Percentiles rank a stretch among this genome's conserved stretches.
Conservation (phyloP, 331 rosid genomes). For the Rhamnella rubrinervis region DNA sequence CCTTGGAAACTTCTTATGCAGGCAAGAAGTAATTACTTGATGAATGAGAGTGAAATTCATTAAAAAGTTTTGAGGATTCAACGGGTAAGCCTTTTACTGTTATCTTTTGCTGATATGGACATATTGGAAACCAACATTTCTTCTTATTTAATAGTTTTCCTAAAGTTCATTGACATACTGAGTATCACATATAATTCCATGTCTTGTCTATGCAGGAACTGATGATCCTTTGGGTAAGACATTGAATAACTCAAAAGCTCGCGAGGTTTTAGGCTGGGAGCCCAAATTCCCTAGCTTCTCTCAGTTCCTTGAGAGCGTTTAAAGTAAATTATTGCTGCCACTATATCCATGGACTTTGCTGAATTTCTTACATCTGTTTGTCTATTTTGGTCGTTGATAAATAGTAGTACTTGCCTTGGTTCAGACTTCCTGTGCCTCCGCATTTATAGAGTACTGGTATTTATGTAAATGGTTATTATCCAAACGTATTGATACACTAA, state of each 20-base stretch:
- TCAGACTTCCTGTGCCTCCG: not conserved
- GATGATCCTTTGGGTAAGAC: constrained; percentile 79
- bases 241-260: constrained; percentile 75
- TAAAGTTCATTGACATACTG: not conserved
- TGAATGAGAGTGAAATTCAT: constrained; percentile 62
- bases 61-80: constrained; percentile 61
- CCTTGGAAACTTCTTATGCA: constrained; percentile 34
- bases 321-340: constrained; percentile 29
- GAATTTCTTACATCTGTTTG: not conserved
- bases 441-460: constrained; percentile 10
- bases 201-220: constrained; percentile 50
- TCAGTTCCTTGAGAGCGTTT: constrained; percentile 60
- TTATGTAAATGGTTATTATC: not conserved
- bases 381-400: not conserved
- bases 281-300: constrained; percentile 78
- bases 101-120: not conserved
- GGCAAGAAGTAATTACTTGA: constrained; percentile 87
- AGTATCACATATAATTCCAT: not conserved
- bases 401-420: too few species aligned
- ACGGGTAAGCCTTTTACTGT: constrained; percentile 53
- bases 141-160: too few species aligned
- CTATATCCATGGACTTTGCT: constrained; percentile 13
- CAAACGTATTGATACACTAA: too few species aligned
- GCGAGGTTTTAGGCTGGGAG: constrained; percentile 76
- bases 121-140: too few species aligned